Percentiles rank a stretch among this genome's conserved stretches.
These are phyloP conservation scores for Apiospora koreana DNA, from an alignment of 2,329 filamentous ascomycete species.

Conservation along the genomic window DNA sequence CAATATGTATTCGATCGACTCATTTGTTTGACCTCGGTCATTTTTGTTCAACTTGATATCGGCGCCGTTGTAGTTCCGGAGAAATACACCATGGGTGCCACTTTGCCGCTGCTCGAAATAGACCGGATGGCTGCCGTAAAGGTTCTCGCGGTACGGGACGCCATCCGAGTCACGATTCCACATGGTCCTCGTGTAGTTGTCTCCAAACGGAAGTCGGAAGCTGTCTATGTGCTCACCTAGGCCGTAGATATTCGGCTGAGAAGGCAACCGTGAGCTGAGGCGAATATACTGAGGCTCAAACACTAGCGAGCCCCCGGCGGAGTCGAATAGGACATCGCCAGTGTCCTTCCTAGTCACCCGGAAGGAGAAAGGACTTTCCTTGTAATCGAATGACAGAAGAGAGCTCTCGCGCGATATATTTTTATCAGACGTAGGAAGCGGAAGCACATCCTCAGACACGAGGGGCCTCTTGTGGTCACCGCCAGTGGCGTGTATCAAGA, in stretches of 20 bases:
- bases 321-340: conserved; percentile 66
- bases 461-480: conserved; percentile 66
- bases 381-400: conserved; percentile 36
- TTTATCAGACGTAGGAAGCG: conserved; percentile 48
- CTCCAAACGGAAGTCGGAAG: conserved; percentile 63
- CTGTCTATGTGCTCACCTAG: conserved; percentile 76
- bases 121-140: conserved; percentile 75
- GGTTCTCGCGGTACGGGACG: conserved; percentile 62
- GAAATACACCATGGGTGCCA: conserved; percentile 65
- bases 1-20: not conserved
- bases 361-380: conserved; percentile 42
- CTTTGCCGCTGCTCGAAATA: conserved; percentile 69
- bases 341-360: conserved; percentile 39
- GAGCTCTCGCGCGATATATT: conserved; percentile 20
- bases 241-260: conserved; percentile 73
- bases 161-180: conserved; percentile 69
- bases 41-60: conserved; percentile 59
- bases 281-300: conserved; percentile 80
- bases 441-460: conserved; percentile 66
- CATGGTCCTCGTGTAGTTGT: conserved; percentile 68
- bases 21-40: conserved; percentile 60
- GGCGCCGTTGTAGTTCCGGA: conserved; percentile 75
- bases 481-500: conserved; percentile 71
- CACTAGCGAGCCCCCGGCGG: conserved; percentile 64
- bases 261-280: conserved; percentile 69